These are phyloP conservation scores for Trametes sp. DNA, from an alignment of 1,284 basidiomycete genomes.

Conservation along the genomic window DNA sequence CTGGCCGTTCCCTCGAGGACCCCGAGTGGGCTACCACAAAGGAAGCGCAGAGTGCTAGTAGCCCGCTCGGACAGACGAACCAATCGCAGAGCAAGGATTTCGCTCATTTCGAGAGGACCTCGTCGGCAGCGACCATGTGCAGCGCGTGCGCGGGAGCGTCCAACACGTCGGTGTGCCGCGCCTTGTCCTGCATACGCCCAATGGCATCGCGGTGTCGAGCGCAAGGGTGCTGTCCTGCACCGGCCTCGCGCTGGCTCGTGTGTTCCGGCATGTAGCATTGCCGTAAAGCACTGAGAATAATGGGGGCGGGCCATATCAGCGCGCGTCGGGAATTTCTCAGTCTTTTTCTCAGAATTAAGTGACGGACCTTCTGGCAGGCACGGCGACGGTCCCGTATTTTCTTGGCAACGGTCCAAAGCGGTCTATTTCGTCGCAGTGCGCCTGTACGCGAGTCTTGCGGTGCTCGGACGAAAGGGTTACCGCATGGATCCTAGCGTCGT, in stretches of 20 bases:
- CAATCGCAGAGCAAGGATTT: background rate
- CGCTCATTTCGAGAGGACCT: background rate
- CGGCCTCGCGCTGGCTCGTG: background rate
- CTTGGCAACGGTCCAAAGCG: slow-evolving; percentile 1
- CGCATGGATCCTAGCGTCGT: background rate
- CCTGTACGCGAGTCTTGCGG: background rate
- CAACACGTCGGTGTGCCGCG: slow-evolving; percentile 12
- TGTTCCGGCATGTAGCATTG: background rate
- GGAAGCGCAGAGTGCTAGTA: background rate
- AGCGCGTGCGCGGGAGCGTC: slow-evolving; percentile 10
- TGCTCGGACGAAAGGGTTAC: slow-evolving; percentile 1
- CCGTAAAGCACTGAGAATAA: slow-evolving; percentile 3
- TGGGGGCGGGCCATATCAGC: background rate
- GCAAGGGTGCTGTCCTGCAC: background rate
- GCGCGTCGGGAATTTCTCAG: background rate
- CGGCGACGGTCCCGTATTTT: background rate
- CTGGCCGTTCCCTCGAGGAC: too few relatives aligned
- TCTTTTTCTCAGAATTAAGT: slow-evolving; percentile 3
- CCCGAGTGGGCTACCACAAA: background rate
- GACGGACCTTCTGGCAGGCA: slow-evolving; percentile 2
- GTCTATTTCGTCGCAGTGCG: slow-evolving; percentile 6
- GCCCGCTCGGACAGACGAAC: background rate
- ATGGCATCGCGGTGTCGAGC: background rate
- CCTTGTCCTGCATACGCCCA: background rate
- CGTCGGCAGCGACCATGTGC: background rate